Conservation (phyloP, 2,329 filamentous ascomycete species). For the Colletotrichum limetticola region DNA sequence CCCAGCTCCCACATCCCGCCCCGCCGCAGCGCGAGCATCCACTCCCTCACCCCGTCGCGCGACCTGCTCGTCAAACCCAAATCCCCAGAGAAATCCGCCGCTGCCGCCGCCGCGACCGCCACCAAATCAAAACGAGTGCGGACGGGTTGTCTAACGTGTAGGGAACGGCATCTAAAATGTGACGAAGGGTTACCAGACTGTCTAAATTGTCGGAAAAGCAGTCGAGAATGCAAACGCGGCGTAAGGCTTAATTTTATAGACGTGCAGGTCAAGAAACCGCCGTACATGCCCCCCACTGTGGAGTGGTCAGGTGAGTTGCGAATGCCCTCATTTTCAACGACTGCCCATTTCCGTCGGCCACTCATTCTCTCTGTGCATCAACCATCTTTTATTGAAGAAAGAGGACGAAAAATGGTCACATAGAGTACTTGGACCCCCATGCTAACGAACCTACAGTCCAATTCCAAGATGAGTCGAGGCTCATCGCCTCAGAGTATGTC, state of each 20-base stretch:
- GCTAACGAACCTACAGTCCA: constrained; percentile 60
- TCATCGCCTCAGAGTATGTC: constrained; percentile 90
- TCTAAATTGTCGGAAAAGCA: constrained; percentile 90
- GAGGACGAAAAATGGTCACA: neutral
- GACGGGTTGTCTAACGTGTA: constrained; percentile 90
- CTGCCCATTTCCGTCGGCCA: neutral
- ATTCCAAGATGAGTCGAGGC: constrained; percentile 89
- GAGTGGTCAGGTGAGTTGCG: constrained; percentile 70
- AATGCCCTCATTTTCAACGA: neutral
- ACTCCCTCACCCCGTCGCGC: constrained; percentile 33
- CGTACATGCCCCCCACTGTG: constrained; percentile 67
- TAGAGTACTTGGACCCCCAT: neutral
- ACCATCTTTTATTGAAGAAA: neutral
- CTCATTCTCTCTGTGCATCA: too few relatives aligned
- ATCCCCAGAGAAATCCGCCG: constrained; percentile 29
- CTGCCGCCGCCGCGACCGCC: constrained; percentile 36
- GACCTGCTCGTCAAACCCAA: constrained; percentile 29
- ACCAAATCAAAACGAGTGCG: constrained; percentile 85
- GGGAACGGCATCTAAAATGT: constrained; percentile 90
- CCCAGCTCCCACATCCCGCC: constrained; percentile 37
- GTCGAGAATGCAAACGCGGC: constrained; percentile 84
- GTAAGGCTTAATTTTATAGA: constrained; percentile 93
- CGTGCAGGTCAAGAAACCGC: constrained; percentile 76
- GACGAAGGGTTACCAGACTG: constrained; percentile 76
- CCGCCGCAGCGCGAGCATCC: constrained; percentile 34